Evolutionary conservation across 306 rosid species (phyloP).

Genomic region (apple (Malus domestica)): ASM211411v1 NC_041801.1:2788001-2788500

Average conservation of each 20-base stretch:
- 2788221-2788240: not conserved
- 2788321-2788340: not conserved
- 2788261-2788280: not conserved
- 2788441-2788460: not conserved
- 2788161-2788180: not conserved
- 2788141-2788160: too few relatives aligned
- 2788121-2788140: too few relatives aligned
- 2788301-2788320: not conserved
- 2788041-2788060: too few relatives aligned
- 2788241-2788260: not conserved
- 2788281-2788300: not conserved
- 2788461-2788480: not conserved
- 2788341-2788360: not conserved
- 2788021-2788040: too few relatives aligned
- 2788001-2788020: too few relatives aligned
- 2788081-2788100: too few relatives aligned
- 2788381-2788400: too few relatives aligned
- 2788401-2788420: too few relatives aligned
- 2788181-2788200: not conserved
- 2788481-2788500: not conserved
- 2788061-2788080: too few relatives aligned
- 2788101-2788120: too few relatives aligned
- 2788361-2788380: not conserved
- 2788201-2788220: not conserved
- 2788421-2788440: too few relatives aligned